Evolutionary conservation across 106 monocot species (phyloP), one percentile per base, ranked within the genome.

Genomic region (Dioscorea alata): DNA sequence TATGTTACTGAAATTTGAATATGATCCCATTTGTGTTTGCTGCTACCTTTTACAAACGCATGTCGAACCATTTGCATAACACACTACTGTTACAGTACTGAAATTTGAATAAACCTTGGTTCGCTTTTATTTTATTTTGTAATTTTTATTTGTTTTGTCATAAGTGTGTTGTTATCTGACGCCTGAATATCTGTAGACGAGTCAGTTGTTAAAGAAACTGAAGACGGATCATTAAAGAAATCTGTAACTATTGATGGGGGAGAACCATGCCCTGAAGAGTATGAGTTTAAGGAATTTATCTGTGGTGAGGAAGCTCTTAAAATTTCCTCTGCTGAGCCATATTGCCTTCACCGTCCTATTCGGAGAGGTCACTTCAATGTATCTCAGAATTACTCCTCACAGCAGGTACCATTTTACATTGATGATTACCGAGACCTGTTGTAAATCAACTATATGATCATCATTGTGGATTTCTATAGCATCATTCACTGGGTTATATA

Each of bases 331-430:
- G 61, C 69, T 50, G 81, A 92, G 58, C 90, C 99, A 81, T 99
- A 99, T 69, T 76, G 78, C 49, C 70, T 99, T 73, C 70, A 85
- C 33, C 78, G 82, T 34, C 99, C 99, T 60, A 90, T 99, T 48
- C 83, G 99, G 61, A 74, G 99, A 59, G 99, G 99, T 6, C 99
- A 93, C 71, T 93, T 99, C 49, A 99, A 99, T 78, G 71, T 92
- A 77, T 99, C 90, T 74, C 86, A 78, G 52, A 68, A 87, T 71
- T 99, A 99, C 74, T 68, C 92, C 62, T 54, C 69, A 49, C 87
- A 93, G 52, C 99, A 99, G 99, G 99, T 99, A 76, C 24, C 57
- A 16, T 48, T 18, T 12, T 42, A 42, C 6, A 42, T 42, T 42
- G 42, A 42, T 42, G 42, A 42, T 42, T 6, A 42, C 42, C 6